Evolutionary conservation across 768 basidiomycete genomes (phyloP), one percentile per base, ranked within the genome.

Genomic region (Pleurotus pulmonarius): DNA sequence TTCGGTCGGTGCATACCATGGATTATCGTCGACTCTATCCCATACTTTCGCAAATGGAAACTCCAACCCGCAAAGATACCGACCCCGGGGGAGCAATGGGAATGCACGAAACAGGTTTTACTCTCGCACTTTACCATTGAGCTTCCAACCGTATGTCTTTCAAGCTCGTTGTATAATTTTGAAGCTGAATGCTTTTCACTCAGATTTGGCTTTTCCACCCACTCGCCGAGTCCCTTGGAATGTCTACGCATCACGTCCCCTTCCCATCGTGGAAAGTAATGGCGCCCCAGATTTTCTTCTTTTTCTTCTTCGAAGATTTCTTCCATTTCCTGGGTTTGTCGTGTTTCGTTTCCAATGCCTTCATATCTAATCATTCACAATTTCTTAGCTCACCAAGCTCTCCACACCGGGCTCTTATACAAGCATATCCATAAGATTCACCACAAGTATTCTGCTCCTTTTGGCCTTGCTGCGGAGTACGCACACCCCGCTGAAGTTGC

Each of bases 401-500:
- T 98, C 15, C 95, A 98, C 73, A 88, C 82, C 60, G 87, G 90
- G 51, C 68, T 80, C 0, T 77, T 96, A 51, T 95, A 96, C 80
- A 92, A 88, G 71, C 79, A 94, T 70, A 92, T 97, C 61, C 94
- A 97, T 82, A 96, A 97, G 73, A 79, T 98, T 37, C 97, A 99
- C 70, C 97, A 98, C 83, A 92, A 94, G 67, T 97, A 93, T 73
- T 89, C 89, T 7, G 96, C 96, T 15, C 97, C 97, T 0, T 97
- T 98, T 66, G 97, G 97, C 59, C 84, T 99, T 26, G 95, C 92
- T 1, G 96, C 97, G 2, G 96, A 99, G 71, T 98, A 98, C 68
- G 95, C 97, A 1, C 97, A 99, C 72, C 97, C 97, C 0, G 85
- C 93, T 9, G 97, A 99, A 71, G 91, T 96, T 53, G 85, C 97